phyloP scores from a whole-genome alignment of 1,284 basidiomycete species.

The Ceratobasidium sp. region DNA sequence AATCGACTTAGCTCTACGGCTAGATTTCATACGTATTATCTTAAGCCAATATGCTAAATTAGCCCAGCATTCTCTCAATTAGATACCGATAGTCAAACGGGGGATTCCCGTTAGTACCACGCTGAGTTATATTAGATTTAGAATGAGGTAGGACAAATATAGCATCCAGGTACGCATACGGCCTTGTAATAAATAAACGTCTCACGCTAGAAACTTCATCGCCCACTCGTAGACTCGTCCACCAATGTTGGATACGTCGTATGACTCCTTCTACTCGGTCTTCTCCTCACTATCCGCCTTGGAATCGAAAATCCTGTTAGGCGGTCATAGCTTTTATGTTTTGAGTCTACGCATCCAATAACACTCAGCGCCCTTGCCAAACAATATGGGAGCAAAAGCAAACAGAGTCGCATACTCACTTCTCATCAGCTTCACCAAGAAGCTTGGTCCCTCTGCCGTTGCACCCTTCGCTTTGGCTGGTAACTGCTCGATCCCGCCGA shows the following conservation, averaged over 20 bases:
- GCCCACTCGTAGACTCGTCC: background rate
- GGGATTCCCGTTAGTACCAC: too few relatives aligned
- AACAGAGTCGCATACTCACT: background rate
- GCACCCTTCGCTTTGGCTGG: constrained; percentile 33
- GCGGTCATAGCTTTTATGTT: background rate
- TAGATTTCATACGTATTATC: too few relatives aligned
- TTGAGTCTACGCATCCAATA: background rate
- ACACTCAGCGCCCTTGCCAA: too few relatives aligned
- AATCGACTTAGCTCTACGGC: too few relatives aligned
- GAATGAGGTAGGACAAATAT: too few relatives aligned
- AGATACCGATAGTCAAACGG: too few relatives aligned
- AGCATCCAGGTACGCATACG: too few relatives aligned
- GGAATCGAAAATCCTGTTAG: background rate
- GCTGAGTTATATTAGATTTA: too few relatives aligned
- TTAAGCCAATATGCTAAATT: too few relatives aligned
- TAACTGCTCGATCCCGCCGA: constrained; percentile 37
- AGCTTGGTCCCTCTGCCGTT: constrained; percentile 30
- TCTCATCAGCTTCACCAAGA: constrained; percentile 32
- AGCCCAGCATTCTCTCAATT: too few relatives aligned
- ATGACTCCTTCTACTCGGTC: background rate
- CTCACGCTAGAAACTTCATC: background rate
- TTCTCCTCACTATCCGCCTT: background rate
- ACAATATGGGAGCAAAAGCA: background rate
- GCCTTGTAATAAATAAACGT: too few relatives aligned
- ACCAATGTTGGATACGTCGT: background rate